phyloP scores from a whole-genome alignment of 371 early-diverging fungal genomes.

The Lichtheimia hyalospora region DNA sequence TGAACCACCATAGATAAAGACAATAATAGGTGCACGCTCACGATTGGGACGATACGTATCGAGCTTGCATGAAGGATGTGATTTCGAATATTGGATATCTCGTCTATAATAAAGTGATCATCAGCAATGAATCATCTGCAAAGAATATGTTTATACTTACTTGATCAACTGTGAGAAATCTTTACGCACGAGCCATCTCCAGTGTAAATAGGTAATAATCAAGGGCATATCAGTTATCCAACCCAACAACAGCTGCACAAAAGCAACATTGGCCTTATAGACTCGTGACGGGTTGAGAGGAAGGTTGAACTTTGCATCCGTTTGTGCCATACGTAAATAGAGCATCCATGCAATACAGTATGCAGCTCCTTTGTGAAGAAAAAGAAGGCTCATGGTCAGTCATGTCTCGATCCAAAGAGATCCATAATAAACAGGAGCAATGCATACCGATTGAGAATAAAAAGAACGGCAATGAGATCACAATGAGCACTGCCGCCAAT shows the following conservation, averaged over 20 bases:
- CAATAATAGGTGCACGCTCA: conserved; percentile 51
- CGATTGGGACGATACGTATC: conserved; percentile 40
- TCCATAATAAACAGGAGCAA: not conserved
- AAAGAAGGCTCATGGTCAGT: not conserved
- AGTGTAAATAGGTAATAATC: conserved; percentile 35
- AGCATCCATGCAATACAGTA: conserved; percentile 55
- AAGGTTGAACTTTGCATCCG: conserved; percentile 36
- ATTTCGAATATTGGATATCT: conserved; percentile 34
- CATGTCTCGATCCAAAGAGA: not conserved
- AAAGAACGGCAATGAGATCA: conserved; percentile 39
- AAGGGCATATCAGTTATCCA: conserved; percentile 38
- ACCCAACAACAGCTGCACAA: conserved; percentile 20
- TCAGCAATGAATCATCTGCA: not conserved
- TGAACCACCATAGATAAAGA: conserved; percentile 76
- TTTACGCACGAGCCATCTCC: conserved; percentile 35
- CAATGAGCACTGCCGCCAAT: conserved; percentile 23
- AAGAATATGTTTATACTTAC: too few relatives aligned
- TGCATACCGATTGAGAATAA: conserved; percentile 32
- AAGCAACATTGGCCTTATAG: conserved; percentile 39
- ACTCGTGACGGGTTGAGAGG: conserved; percentile 45
- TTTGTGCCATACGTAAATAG: conserved; percentile 38
- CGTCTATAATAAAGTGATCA: conserved; percentile 15
- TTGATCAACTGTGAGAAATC: conserved; percentile 39
- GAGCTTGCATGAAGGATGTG: conserved; percentile 16
- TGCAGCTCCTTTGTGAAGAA: conserved; percentile 29